These are phyloP conservation scores for Lipomyces kockii DNA, from an alignment of 805 yeast species.

Conservation along the genomic window DNA sequence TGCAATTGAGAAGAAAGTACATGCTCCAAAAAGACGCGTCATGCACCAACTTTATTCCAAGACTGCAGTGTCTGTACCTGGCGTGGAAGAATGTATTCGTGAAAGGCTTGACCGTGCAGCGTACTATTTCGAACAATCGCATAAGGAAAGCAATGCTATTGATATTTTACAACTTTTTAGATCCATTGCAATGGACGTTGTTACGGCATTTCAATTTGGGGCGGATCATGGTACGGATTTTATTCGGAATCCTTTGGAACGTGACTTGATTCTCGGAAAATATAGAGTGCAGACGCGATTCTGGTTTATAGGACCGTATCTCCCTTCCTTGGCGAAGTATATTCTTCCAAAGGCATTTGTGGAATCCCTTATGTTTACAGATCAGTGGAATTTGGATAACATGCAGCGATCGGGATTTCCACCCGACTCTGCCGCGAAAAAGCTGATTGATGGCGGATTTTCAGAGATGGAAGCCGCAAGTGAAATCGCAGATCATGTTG, in stretches of 20 bases:
- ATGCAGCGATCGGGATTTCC: slow-evolving; percentile 1
- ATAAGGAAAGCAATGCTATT: slow-evolving; percentile 43
- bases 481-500: slow-evolving; percentile 65
- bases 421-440: slow-evolving; percentile 34
- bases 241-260: slow-evolving; percentile 42
- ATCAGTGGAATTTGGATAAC: slow-evolving; percentile 20
- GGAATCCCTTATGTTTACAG: slow-evolving; percentile 18
- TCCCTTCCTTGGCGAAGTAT: slow-evolving; percentile 14
- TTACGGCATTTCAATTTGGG: slow-evolving; percentile 66
- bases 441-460: slow-evolving; percentile 40
- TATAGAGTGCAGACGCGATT: slow-evolving; percentile 6
- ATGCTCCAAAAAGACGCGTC: slow-evolving; percentile 51
- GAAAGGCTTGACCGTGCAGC: slow-evolving; percentile 41
- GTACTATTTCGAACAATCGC: background rate
- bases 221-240: slow-evolving; percentile 52
- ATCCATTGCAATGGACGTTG: slow-evolving; percentile 73
- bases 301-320: slow-evolving; percentile 36
- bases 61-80: slow-evolving; percentile 46
- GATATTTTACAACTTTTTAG: slow-evolving; percentile 69
- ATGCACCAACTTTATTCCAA: slow-evolving; percentile 55
- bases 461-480: slow-evolving; percentile 49
- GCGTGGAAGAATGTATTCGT: slow-evolving; percentile 47
- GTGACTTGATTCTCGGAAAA: slow-evolving; percentile 14
- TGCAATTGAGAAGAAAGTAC: slow-evolving; percentile 55
- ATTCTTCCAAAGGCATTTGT: background rate